Base-by-base conservation (phyloP, 1,139 yeast genomes). In the Wickerhamomyces sp. region DNA sequence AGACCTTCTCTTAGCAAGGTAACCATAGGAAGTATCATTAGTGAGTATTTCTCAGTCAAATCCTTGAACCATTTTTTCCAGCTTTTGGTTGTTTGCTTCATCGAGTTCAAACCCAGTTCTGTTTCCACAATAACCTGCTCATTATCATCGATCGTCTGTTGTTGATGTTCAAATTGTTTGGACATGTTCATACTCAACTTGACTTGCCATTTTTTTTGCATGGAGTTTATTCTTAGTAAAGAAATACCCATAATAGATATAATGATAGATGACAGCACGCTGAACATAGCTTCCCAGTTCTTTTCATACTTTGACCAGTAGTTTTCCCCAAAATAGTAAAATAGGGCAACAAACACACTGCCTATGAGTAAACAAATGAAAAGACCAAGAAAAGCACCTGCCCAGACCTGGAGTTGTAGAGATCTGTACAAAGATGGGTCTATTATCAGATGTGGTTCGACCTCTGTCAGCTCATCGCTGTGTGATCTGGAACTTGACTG, bases 1-100 rank as follows among this genome's bases (percentile, higher is more conserved):
- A 87, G 73, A 61, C 95, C 95, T 73, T 87, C 96, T 73, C 95
- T 82, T 52, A 88, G 71, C 54, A 84, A 75, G 33, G 96, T 87
- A 56, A 87, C 75, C 57, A 86, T 79, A 7, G 96, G 95, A 51
- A 87, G 74, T 48, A 87, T 70, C 60, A 84, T 83, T 78, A 87
- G 73, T 44, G 89, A 81, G 62, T 88, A 84, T 63, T 82, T 82
- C 44, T 70, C 64, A 31, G 68, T 55, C 56, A 64, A 62, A 55
- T 69, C 55, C 30, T 64, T 62, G 40, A 71, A 50, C 51, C 51
- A 44, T 1, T 23, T 37, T 48, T 53, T 53, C 56, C 50, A 50
- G 38, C 34, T 27, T 13, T 40, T 32, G 23, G 47, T 47, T 18
- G 31, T 13, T 34, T 15, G n/a, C 15, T 23, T 8, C 27, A 13